Evolutionary conservation across 176 grass and related monocot genomes (phyloP).

Genomic region (Oryza officinalis): DNA sequence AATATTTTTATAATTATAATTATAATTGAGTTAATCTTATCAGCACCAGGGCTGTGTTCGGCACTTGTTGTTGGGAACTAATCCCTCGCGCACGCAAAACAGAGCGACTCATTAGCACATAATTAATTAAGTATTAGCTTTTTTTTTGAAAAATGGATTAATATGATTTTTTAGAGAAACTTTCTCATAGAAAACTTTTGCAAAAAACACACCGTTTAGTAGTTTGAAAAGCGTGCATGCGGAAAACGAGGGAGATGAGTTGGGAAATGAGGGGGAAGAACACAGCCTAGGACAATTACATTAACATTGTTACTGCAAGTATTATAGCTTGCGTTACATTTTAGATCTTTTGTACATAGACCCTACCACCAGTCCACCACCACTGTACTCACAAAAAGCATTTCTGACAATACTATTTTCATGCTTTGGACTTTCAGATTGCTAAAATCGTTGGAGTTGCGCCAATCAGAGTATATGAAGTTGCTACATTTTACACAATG

Average conservation of each 20-base stretch:
- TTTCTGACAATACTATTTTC: not conserved
- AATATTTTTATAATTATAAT: not conserved
- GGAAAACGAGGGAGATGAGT: too few relatives aligned
- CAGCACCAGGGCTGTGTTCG: too few relatives aligned
- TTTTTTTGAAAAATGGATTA: too few relatives aligned
- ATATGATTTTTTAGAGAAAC: too few relatives aligned
- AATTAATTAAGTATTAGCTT: too few relatives aligned
- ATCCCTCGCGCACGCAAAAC: too few relatives aligned
- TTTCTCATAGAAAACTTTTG: too few relatives aligned
- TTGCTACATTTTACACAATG: conserved; percentile 99
- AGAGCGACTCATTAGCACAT: too few relatives aligned
- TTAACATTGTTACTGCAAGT: not conserved
- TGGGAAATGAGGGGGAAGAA: too few relatives aligned
- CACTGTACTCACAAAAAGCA: not conserved
- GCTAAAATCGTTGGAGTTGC: conserved; percentile 89
- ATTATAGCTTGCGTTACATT: not conserved
- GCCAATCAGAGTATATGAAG: conserved; percentile 96
- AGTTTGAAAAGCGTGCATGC: too few relatives aligned
- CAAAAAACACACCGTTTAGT: too few relatives aligned
- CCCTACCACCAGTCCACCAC: not conserved
- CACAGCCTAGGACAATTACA: not conserved
- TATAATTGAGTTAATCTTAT: not conserved
- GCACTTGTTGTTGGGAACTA: too few relatives aligned
- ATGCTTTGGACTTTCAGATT: conserved; percentile 55
- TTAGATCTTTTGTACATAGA: not conserved